These are phyloP conservation scores for Candida loeiensis DNA, from an alignment of 805 yeast species.

Conservation along the genomic window DNA sequence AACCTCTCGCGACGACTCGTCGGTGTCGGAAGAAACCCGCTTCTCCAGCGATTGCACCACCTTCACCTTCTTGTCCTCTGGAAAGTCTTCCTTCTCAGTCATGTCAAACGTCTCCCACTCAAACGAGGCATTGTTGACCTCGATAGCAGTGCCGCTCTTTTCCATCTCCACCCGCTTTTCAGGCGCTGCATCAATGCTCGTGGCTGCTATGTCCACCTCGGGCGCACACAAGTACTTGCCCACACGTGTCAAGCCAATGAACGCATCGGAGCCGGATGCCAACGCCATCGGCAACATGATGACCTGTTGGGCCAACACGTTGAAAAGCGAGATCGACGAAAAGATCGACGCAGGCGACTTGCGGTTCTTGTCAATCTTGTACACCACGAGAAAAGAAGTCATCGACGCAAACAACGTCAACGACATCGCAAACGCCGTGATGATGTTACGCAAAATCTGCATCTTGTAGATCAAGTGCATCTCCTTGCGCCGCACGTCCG, in stretches of 20 bases:
- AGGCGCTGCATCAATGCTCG: conserved; percentile 22
- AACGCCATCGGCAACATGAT: conserved; percentile 69
- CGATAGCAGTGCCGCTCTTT: conserved; percentile 40
- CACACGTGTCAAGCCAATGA: conserved; percentile 57
- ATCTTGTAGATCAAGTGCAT: conserved; percentile 57
- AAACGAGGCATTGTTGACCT: conserved; percentile 50
- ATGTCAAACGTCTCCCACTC: conserved; percentile 53
- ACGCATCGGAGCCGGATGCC: conserved; percentile 65
- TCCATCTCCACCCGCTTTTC: conserved; percentile 25
- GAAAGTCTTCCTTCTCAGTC: conserved; percentile 1
- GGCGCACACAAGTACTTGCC: conserved; percentile 48
- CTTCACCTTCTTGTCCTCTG: conserved; percentile 1
- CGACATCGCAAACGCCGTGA: conserved; percentile 61
- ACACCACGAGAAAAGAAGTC: conserved; percentile 44
- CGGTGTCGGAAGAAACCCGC: conserved; percentile 16
- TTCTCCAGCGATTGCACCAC: conserved; percentile 7
- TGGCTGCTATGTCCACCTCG: conserved; percentile 29
- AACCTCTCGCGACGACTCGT: conserved; percentile 6
- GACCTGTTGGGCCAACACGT: conserved; percentile 57
- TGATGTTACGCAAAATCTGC: conserved; percentile 62
- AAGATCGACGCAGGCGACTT: conserved; percentile 61
- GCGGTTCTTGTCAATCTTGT: conserved; percentile 28
- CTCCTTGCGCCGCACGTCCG: conserved; percentile 59
- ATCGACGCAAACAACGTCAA: conserved; percentile 71
- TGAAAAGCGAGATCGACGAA: conserved; percentile 68